Percentiles rank a stretch among this genome's conserved stretches.
Conservation (phyloP, 768 basidiomycete genomes). For the Pisolithus microcarpus region DNA sequence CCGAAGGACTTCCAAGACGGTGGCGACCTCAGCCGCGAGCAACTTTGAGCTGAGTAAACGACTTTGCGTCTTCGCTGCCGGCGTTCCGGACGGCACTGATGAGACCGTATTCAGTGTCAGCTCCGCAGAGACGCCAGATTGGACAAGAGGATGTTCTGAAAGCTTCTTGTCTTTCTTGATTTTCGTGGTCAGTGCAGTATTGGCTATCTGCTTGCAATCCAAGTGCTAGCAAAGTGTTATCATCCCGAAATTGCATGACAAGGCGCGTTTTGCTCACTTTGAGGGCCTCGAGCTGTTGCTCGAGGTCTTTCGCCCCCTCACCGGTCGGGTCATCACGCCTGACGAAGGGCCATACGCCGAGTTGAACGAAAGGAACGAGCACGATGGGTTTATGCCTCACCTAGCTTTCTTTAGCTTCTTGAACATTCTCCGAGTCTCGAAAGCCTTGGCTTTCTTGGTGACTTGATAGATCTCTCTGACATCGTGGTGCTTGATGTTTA, state of each 20-base stretch:
- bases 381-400: constrained; percentile 29
- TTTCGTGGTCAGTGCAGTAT: constrained; percentile 62
- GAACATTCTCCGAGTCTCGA: constrained; percentile 76
- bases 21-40: constrained; percentile 52
- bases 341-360: constrained; percentile 3
- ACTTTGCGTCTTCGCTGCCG: constrained; percentile 55
- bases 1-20: constrained; percentile 45
- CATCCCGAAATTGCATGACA: background rate
- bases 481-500: constrained; percentile 56
- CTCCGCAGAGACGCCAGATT: constrained; percentile 39
- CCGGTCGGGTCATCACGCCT: constrained; percentile 33
- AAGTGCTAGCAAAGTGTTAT: constrained; percentile 37
- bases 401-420: constrained; percentile 70
- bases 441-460: constrained; percentile 72
- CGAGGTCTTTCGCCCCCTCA: constrained; percentile 42
- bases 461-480: constrained; percentile 66
- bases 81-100: constrained; percentile 34
- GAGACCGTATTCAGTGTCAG: constrained; percentile 30
- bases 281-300: constrained; percentile 51
- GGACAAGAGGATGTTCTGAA: constrained; percentile 41
- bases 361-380: background rate
- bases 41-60: constrained; percentile 71
- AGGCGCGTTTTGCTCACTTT: constrained; percentile 44
- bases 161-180: constrained; percentile 65
- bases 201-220: constrained; percentile 51